Evolutionary conservation across 1,284 basidiomycete species (phyloP), one percentile per base, ranked within the genome.

Genomic region (Papiliotrema fonsecae): DNA sequence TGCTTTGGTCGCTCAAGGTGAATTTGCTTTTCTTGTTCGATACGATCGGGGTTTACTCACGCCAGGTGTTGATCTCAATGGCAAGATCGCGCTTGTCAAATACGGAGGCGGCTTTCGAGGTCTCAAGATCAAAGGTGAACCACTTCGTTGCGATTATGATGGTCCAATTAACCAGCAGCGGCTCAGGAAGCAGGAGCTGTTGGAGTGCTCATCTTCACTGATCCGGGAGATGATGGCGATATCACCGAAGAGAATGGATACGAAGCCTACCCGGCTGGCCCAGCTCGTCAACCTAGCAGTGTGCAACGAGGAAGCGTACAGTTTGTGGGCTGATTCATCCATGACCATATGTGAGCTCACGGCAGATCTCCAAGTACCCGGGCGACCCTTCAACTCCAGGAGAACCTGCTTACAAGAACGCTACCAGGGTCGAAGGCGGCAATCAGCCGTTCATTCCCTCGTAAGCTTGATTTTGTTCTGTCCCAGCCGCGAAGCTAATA

Each of bases 261-360:
- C 63, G 72, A 77, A 37, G 76, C 82, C 16, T 88, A 96, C 70
- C 94, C 93, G 0, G 77, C 81, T 16, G 92, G 93, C 0, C 90
- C 91, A 26, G 91, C 90, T 35, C 81, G 88, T 34, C 88, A 68
- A 59, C 88, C 87, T 0, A 83, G 62, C 31, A 67, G 64, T 30
- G 83, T 93, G 11, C 85, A 97, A 72, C 82, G 93, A 41, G 94
- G 93, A 18, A 86, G 83, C 26, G 90, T 91, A 1, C 86, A 91
- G 68, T 94, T 81, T 65, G 67, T 93, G 32, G 85, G 84, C 68
- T 77, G 18, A 13, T 35, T 19, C 19, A 7, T 19, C 26, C 42
- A 30, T 30, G n/a, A 6, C 22, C 39, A 24, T 22, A 18, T 16
- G 11, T 10, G 28, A 24, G 24, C 39, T 45, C 7, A 39, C 21